These are phyloP conservation scores for Eucalyptus leucophloia DNA, from an alignment of 345 rosid genomes.

Conservation along the genomic window DNA sequence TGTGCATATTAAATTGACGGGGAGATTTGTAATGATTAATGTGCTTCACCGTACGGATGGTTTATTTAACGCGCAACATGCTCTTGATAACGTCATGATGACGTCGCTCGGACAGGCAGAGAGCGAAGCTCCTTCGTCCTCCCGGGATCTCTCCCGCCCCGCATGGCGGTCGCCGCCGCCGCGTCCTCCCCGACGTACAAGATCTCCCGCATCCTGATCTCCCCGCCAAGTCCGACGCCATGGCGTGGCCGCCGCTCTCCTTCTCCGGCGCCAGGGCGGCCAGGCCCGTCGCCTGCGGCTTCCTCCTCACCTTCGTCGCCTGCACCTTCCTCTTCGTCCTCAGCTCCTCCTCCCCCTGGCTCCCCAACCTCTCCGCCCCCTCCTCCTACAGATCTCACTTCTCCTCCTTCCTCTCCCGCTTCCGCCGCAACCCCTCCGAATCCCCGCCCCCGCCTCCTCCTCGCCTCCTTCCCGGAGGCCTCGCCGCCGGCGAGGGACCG, in stretches of 20 bases:
- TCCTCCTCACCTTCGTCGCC: constrained; percentile 1
- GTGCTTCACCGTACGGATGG: background rate
- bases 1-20: background rate
- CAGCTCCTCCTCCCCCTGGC: constrained; percentile 5
- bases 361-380: background rate
- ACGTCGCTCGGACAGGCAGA: background rate
- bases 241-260: background rate
- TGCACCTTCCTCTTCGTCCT: constrained; percentile 2
- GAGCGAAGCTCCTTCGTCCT: background rate
- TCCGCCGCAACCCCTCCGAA: constrained; percentile 2
- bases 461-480: background rate
- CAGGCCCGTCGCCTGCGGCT: background rate
- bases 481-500: background rate
- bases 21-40: background rate
- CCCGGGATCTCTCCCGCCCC: constrained; percentile 13
- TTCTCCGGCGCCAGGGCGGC: background rate
- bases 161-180: constrained; percentile 8
- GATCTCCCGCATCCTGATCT: background rate
- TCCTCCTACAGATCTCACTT: background rate
- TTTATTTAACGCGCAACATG: background rate
- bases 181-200: constrained; percentile 6
- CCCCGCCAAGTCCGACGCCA: background rate
- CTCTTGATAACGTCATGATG: background rate
- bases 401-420: background rate
- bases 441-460: background rate